phyloP scores from a whole-genome alignment of 208 protist genomes.

The Dictyostelium gargantuum region DNA sequence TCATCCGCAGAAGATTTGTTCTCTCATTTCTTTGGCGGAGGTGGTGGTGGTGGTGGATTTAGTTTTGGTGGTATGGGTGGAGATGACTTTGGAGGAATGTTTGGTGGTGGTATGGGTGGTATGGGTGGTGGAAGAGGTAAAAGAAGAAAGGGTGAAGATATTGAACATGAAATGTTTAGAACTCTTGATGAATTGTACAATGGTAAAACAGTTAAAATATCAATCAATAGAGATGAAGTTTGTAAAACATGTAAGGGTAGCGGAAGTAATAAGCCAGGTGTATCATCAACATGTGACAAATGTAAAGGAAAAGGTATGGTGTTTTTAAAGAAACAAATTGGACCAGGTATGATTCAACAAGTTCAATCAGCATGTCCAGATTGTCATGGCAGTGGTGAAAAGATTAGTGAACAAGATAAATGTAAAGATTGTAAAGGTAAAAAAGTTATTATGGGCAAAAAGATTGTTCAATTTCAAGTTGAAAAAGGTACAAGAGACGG shows the following conservation, averaged over 20 bases:
- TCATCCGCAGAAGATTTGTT: slow-evolving; percentile 70
- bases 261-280: slow-evolving; percentile 75
- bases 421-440: slow-evolving; percentile 94
- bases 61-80: slow-evolving; percentile 73
- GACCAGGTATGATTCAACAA: slow-evolving; percentile 97
- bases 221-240: slow-evolving; percentile 89
- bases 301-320: slow-evolving; percentile 94
- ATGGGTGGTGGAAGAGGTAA: neutral
- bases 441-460: slow-evolving; percentile 76
- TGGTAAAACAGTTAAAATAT: slow-evolving; percentile 96
- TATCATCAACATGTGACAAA: slow-evolving; percentile 88
- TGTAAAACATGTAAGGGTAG: slow-evolving; percentile 84
- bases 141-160: slow-evolving; percentile 95
- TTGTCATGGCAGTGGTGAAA: slow-evolving; percentile 94
- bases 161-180: slow-evolving; percentile 89
- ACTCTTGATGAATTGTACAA: slow-evolving; percentile 98
- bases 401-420: slow-evolving; percentile 90
- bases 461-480: slow-evolving; percentile 79
- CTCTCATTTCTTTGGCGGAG: slow-evolving; percentile 91
- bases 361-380: slow-evolving; percentile 92
- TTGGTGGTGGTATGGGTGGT: neutral
- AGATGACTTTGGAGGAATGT: slow-evolving; percentile 45
- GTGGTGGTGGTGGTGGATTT: slow-evolving; percentile 83
- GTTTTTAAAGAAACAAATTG: slow-evolving; percentile 93
- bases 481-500: slow-evolving; percentile 96